Conservation (phyloP, 1,284 basidiomycete species). For the Trichosporon ovoides region DNA sequence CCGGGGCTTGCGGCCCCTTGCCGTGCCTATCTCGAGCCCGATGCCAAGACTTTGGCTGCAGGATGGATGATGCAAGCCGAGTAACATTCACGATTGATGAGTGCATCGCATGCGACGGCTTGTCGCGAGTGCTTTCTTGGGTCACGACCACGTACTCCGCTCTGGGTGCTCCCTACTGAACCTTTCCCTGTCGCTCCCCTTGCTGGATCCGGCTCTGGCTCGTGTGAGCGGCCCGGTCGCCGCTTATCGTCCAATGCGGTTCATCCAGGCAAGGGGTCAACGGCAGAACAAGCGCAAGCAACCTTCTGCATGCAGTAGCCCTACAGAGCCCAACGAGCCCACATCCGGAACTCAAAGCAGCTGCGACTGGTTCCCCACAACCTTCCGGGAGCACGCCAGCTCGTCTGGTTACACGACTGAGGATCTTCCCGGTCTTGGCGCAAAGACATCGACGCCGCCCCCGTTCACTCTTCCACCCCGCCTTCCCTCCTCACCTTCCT, state of each 20-base stretch:
- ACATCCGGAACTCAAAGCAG: not conserved
- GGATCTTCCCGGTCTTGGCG: not conserved
- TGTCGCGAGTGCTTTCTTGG: too few species aligned
- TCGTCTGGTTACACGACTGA: not conserved
- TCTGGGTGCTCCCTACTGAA: too few species aligned
- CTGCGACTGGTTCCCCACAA: too few species aligned
- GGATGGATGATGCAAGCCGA: conserved; percentile 1
- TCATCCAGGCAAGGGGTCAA: too few species aligned
- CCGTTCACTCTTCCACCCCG: not conserved
- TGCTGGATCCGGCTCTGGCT: too few species aligned
- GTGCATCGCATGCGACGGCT: too few species aligned
- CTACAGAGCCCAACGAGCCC: not conserved
- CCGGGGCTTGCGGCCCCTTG: too few species aligned
- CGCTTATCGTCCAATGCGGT: too few species aligned
- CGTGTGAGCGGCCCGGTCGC: too few species aligned
- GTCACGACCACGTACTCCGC: too few species aligned
- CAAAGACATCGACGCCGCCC: not conserved
- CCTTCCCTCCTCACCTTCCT: not conserved
- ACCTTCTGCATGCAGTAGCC: not conserved
- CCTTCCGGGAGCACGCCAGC: too few species aligned
- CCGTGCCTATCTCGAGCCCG: not conserved
- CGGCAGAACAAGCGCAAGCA: not conserved
- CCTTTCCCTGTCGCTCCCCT: too few species aligned
- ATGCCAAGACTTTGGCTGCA: not conserved
- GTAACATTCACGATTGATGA: not conserved